Evolutionary conservation across 192 early-diverging fungal genomes (phyloP).

Genomic region (Backusella tuberculispora): DNA sequence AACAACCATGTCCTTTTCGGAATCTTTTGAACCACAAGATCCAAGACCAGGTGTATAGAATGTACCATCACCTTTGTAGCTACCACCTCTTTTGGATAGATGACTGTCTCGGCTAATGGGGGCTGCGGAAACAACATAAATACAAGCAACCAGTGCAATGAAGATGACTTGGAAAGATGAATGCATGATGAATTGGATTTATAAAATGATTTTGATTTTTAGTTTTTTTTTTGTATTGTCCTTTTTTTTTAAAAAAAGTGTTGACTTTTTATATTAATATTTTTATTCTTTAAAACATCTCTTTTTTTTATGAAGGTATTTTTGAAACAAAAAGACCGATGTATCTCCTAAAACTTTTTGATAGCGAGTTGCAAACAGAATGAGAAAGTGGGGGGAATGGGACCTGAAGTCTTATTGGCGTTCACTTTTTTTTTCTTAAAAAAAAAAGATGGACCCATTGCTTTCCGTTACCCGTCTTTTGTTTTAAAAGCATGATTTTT

Average conservation of each 20-base stretch:
- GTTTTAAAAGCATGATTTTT: no score
- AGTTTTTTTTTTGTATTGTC: no score
- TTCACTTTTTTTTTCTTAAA: background rate
- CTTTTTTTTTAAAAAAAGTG: background rate
- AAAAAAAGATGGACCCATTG: background rate
- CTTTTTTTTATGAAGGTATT: background rate
- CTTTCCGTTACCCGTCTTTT: background rate
- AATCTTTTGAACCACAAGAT: conserved; percentile 29
- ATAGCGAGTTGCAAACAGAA: background rate
- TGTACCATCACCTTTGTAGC: conserved; percentile 31
- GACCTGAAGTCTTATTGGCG: conserved; percentile 17
- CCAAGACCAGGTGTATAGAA: conserved; percentile 31
- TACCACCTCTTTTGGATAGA: background rate
- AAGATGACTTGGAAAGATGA: background rate
- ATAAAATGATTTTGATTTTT: background rate
- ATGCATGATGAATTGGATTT: background rate
- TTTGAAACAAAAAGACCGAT: conserved; percentile 19
- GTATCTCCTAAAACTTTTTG: background rate
- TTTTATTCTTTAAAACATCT: background rate
- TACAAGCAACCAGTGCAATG: background rate
- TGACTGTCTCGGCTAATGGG: background rate
- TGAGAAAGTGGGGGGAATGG: background rate
- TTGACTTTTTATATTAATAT: background rate
- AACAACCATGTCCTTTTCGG: conserved; percentile 24
- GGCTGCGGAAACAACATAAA: conserved; percentile 4